These are phyloP conservation scores for Leucocoprinus leucothites DNA, from an alignment of 768 basidiomycete species.

Conservation along the genomic window DNA sequence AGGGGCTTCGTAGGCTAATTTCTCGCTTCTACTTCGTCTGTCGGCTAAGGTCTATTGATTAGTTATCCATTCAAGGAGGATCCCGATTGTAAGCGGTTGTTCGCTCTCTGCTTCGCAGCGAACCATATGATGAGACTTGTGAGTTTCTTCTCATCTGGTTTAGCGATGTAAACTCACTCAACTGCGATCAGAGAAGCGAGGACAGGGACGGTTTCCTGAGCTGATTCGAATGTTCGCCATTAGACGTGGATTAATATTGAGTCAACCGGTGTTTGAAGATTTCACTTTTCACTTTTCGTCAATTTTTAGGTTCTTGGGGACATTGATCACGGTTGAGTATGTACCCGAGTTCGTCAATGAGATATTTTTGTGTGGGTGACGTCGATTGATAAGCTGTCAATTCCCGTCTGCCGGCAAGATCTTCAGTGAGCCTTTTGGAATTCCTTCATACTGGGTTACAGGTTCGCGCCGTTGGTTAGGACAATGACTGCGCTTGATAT, in stretches of 20 bases:
- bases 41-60: neutral
- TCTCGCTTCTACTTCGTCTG: neutral
- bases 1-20: conserved; percentile 28
- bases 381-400: too few species aligned
- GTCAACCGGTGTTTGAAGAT: too few species aligned
- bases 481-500: too few species aligned
- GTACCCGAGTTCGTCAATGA: too few species aligned
- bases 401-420: too few species aligned
- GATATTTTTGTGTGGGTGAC: too few species aligned
- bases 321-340: too few species aligned
- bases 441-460: too few species aligned
- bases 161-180: neutral
- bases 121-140: conserved; percentile 20
- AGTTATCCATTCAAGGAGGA: conserved; percentile 32
- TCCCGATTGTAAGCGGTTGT: conserved; percentile 26
- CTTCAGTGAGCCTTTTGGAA: too few species aligned
- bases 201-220: conserved; percentile 2
- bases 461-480: too few species aligned
- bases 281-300: too few species aligned
- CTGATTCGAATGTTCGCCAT: neutral
- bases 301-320: too few species aligned
- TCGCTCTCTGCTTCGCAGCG: conserved; percentile 25
- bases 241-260: neutral
- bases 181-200: neutral
- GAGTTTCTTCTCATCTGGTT: neutral